phyloP scores from a whole-genome alignment of 2,329 filamentous ascomycete species.

The Verticillium zaregamsianum region DNA sequence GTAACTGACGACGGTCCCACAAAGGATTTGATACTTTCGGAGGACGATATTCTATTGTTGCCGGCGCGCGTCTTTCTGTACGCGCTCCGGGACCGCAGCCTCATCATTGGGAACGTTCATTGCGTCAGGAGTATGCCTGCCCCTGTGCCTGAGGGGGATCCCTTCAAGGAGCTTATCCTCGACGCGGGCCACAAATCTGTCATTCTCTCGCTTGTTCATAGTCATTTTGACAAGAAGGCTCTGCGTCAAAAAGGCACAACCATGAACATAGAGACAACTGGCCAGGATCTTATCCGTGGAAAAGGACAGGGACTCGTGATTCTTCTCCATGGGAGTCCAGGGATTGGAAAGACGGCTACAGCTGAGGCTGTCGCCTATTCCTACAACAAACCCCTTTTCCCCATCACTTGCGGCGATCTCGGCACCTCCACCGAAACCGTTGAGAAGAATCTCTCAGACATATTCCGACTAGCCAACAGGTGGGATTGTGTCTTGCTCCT shows the following conservation, averaged over 20 bases:
- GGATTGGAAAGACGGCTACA: constrained; percentile 7
- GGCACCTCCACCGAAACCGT: constrained; percentile 16
- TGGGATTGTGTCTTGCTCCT: constrained; percentile 23
- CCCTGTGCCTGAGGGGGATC: too few species aligned
- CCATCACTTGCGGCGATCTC: constrained; percentile 21
- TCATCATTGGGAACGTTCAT: background rate
- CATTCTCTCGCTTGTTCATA: background rate
- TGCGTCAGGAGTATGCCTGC: too few species aligned
- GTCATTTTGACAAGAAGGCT: background rate
- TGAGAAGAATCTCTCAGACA: constrained; percentile 14
- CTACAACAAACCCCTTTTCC: constrained; percentile 9
- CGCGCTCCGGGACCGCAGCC: background rate
- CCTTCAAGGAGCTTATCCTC: background rate
- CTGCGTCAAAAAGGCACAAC: background rate
- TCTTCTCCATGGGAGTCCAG: constrained; percentile 4
- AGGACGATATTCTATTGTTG: too few species aligned
- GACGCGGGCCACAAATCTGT: background rate
- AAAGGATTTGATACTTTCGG: too few species aligned
- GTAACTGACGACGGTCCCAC: too few species aligned
- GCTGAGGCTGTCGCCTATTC: constrained; percentile 6
- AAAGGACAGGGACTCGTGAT: constrained; percentile 6
- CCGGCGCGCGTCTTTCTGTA: too few species aligned
- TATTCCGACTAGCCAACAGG: constrained; percentile 17
- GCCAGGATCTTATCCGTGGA: constrained; percentile 4
- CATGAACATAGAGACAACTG: background rate